Evolutionary conservation across 768 basidiomycete genomes (phyloP).

Genomic region (Holtermanniella nyarrowii): DNA sequence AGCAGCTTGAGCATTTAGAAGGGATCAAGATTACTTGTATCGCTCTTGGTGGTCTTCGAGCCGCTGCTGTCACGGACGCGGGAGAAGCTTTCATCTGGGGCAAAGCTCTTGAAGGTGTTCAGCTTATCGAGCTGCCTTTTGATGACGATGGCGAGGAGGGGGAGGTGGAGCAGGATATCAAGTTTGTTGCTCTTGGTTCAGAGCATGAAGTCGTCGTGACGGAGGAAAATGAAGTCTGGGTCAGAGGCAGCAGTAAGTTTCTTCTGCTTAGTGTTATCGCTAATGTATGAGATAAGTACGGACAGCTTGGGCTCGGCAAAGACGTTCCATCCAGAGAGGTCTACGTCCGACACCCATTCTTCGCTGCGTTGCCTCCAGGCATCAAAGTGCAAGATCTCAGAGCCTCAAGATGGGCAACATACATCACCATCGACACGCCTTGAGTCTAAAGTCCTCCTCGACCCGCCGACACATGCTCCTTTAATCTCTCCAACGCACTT

Average conservation of each 20-base stretch:
- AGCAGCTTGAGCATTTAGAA: constrained; percentile 19
- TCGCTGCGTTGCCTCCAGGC: background rate
- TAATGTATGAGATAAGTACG: constrained; percentile 17
- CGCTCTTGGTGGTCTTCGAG: constrained; percentile 11
- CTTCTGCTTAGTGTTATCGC: background rate
- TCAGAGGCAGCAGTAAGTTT: constrained; percentile 23
- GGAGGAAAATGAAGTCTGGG: constrained; percentile 9
- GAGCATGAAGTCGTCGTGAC: constrained; percentile 21
- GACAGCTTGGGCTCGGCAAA: constrained; percentile 11
- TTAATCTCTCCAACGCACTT: constrained; percentile 13
- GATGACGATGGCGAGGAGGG: background rate
- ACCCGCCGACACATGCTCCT: constrained; percentile 2
- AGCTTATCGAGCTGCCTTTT: constrained; percentile 3
- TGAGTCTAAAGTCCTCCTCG: constrained; percentile 1
- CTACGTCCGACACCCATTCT: background rate
- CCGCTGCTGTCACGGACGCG: constrained; percentile 12
- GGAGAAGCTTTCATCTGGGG: constrained; percentile 17
- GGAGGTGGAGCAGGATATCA: constrained; percentile 13
- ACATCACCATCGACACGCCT: constrained; percentile 4
- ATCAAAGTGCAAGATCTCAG: constrained; percentile 2
- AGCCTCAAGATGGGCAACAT: constrained; percentile 19
- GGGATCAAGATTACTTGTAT: constrained; percentile 11
- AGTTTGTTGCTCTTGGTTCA: constrained; percentile 18
- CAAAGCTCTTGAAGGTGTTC: constrained; percentile 2
- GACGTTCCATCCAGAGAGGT: background rate